Base-by-base conservation (phyloP, 2,329 filamentous ascomycete species). In the Stagonosporopsis vannaccii region DNA sequence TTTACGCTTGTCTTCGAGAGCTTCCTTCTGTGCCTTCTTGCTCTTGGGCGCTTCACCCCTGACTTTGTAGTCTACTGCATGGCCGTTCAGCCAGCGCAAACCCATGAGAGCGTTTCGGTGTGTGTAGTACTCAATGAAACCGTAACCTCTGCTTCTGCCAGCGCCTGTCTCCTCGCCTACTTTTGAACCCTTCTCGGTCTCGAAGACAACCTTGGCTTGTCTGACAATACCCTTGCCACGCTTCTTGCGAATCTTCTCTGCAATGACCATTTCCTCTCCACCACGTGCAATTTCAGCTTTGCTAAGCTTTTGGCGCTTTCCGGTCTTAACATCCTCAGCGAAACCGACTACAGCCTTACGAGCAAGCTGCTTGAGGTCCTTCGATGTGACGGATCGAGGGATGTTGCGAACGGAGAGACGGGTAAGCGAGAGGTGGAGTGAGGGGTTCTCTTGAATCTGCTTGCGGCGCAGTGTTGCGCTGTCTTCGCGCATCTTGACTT, bases 51-150 rank as follows among this genome's bases (percentile, higher is more conserved):
- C 70, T 61, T 83, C 85, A 68, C 76, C 72, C 49, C 79, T 75
- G 35, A 81, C 77, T 51, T 78, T 69, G 68, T 83, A 83, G 42
- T 78, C 83, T 35, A 88, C 78, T 8, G 81, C 79, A 62, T 88
- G 88, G 1, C 94, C 93, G 74, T 99, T 99, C 54, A 99, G 83
- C 87, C 92, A 98, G 42, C 95, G 85, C 60, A 99, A 81, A 22
- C 92, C 95, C 91, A 98, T 98, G 35, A 99, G 83, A 13, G 95
- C 95, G 82, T 90, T 94, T 45, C 95, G 89, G 72, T 99, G 95
- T 26, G 91, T 95, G 62, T 88, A 90, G 78, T 97, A 99, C 79
- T 99, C 95, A 65, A 99, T 90, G 80, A 99, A 99, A 12, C 96
- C 95, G 74, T 99, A 99, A 5, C 95, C 95, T 74, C 94, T 86